These are phyloP conservation scores for Globisporangium uncinulatum DNA, from an alignment of 352 stramenopile species.

Conservation along the genomic window DNA sequence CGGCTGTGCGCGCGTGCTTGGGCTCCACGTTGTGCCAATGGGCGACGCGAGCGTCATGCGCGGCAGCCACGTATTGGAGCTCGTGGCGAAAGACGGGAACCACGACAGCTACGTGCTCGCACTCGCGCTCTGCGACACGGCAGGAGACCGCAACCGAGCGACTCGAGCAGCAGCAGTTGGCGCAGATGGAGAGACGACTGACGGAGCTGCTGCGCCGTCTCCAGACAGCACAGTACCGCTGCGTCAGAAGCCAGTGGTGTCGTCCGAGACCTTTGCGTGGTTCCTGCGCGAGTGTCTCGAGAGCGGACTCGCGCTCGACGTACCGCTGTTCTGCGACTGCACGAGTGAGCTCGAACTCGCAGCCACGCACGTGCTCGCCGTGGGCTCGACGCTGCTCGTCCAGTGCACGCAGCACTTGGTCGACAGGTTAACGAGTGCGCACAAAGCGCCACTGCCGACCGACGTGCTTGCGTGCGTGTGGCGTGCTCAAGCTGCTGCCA, in stretches of 20 bases:
- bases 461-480: constrained; percentile 19
- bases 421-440: constrained; percentile 18
- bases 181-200: neutral
- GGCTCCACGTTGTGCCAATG: constrained; percentile 28
- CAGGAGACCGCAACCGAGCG: too few relatives aligned
- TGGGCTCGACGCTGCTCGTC: constrained; percentile 27
- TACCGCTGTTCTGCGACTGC: constrained; percentile 33
- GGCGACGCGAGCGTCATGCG: constrained; percentile 27
- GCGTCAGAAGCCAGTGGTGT: neutral
- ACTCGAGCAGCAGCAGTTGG: too few relatives aligned
- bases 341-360: constrained; percentile 18
- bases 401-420: constrained; percentile 33
- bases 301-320: constrained; percentile 23
- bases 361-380: constrained; percentile 16
- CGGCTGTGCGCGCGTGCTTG: constrained; percentile 22
- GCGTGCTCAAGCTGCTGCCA: constrained; percentile 26
- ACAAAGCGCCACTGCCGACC: constrained; percentile 20
- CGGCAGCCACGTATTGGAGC: constrained; percentile 24
- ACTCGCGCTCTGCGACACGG: constrained; percentile 22
- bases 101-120: constrained; percentile 26
- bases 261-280: constrained; percentile 28
- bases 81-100: constrained; percentile 39
- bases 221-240: too few relatives aligned
- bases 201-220: neutral
- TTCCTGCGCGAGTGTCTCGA: constrained; percentile 32